Evolutionary conservation across 805 yeast genomes (phyloP), one percentile per base, ranked within the genome.

Genomic region (Wickerhamomyces chambardii): DNA sequence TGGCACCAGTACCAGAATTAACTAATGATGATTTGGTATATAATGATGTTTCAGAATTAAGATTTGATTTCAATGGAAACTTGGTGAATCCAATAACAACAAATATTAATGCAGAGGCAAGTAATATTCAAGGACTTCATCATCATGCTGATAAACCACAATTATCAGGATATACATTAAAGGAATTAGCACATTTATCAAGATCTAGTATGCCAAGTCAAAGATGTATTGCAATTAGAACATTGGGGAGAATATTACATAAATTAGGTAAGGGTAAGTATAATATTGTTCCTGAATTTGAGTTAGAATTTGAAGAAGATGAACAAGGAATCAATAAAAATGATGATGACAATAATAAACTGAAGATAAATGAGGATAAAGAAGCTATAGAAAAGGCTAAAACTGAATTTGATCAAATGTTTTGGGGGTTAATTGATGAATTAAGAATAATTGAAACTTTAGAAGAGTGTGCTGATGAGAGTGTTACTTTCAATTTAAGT

Each of bases 121-220:
- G 82, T 3, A 66, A 79, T 0, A 62, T 66, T 28, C 52, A 70
- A 28, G 98, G 95, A 0, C 68, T 92, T 18, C 96, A 86, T 50
- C 97, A 92, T 54, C 99, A 92, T 56, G 71, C 96, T 0, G 85
- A 81, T 10, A 77, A 81, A 32, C 96, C 97, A 0, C 77, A 78
- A 31, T 64, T 89, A 35, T 95, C 97, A 0, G 99, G 99, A 0
- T 92, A 92, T 55, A 89, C 97, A 0, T 53, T 92, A 17, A 65
- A 74, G 0, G 99, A 92, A 53, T 64, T 92, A 34, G 80, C 82
- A 1, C 92, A 82, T 45, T 67, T 85, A 32, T 62, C 87, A 5
- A 66, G 95, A 43, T 84, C 95, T 2, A 73, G 81, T 2, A 74
- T 81, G 36, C 75, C 94, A 1, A 78, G 94, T 0, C 99, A 92